These are phyloP conservation scores for Vairimorpha apis DNA, from an alignment of 371 early-diverging fungal species.

Conservation along the genomic window DNA sequence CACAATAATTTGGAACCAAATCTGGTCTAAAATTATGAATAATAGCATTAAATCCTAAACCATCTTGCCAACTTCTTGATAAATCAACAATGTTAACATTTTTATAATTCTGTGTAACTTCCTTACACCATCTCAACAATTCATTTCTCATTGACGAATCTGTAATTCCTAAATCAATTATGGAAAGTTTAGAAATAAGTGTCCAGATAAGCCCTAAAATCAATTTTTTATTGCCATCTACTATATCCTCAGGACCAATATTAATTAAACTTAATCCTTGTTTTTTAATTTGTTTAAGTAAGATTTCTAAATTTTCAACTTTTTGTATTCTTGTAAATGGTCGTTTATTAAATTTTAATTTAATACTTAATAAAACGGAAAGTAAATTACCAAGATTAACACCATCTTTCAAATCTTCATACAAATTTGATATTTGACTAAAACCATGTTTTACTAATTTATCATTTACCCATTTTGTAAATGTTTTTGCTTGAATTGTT, in stretches of 20 bases:
- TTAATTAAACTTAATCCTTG: slow-evolving; percentile 79
- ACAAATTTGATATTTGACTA: slow-evolving; percentile 67
- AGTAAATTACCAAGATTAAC: slow-evolving; percentile 62
- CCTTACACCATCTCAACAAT: slow-evolving; percentile 85
- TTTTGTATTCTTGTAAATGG: slow-evolving; percentile 83
- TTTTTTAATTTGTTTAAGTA: slow-evolving; percentile 77
- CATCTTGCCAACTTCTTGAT: slow-evolving; percentile 79
- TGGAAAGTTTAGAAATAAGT: slow-evolving; percentile 83
- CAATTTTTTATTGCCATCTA: slow-evolving; percentile 81
- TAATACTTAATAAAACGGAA: slow-evolving; percentile 67
- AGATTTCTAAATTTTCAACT: slow-evolving; percentile 84
- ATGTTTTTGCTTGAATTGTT: slow-evolving; percentile 69
- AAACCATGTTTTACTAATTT: slow-evolving; percentile 69
- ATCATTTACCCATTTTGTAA: slow-evolving; percentile 76
- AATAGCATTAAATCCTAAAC: slow-evolving; percentile 85
- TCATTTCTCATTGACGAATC: slow-evolving; percentile 67
- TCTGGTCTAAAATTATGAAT: slow-evolving; percentile 92
- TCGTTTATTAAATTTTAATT: slow-evolving; percentile 71
- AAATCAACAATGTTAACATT: slow-evolving; percentile 71
- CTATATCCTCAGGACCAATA: slow-evolving; percentile 83
- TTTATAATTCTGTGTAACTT: slow-evolving; percentile 77
- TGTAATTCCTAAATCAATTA: slow-evolving; percentile 67
- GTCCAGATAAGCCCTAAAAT: slow-evolving; percentile 93
- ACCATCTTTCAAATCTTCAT: slow-evolving; percentile 72
- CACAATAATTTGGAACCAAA: slow-evolving; percentile 71